Percentiles rank a stretch among this genome's conserved stretches.
Conservation (phyloP, 1,284 basidiomycete species). For the Malassezia cuniculi region DNA sequence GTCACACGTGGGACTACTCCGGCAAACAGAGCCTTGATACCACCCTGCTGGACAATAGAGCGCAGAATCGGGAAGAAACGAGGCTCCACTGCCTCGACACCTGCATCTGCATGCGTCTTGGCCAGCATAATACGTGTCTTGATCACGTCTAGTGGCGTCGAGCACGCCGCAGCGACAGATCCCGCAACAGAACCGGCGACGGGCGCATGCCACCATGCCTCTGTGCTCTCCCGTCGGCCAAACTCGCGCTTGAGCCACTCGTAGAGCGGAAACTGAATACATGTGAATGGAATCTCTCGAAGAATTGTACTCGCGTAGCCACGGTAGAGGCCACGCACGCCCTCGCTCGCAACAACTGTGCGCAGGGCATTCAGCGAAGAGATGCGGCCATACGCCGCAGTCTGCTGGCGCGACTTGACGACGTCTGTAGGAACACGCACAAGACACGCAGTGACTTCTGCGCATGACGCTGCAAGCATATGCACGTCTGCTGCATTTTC, state of each 20-base stretch:
- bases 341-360: slow-evolving; percentile 53
- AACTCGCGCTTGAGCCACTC: slow-evolving; percentile 61
- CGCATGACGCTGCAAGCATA: slow-evolving; percentile 45
- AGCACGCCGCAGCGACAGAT: slow-evolving; percentile 72
- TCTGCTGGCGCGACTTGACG: slow-evolving; percentile 73
- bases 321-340: slow-evolving; percentile 60
- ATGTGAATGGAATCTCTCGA: slow-evolving; percentile 92
- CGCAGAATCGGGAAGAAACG: slow-evolving; percentile 42
- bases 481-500: slow-evolving; percentile 36
- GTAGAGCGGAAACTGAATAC: slow-evolving; percentile 91
- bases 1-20: slow-evolving; percentile 81
- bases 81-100: slow-evolving; percentile 21
- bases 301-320: slow-evolving; percentile 68
- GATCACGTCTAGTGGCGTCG: slow-evolving; percentile 89
- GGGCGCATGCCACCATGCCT: slow-evolving; percentile 60
- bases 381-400: slow-evolving; percentile 55
- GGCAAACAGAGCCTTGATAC: slow-evolving; percentile 62
- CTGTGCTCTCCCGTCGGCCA: neutral
- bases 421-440: slow-evolving; percentile 89
- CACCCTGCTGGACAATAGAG: slow-evolving; percentile 62
- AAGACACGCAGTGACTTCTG: slow-evolving; percentile 61
- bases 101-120: slow-evolving; percentile 18
- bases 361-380: slow-evolving; percentile 49
- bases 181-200: slow-evolving; percentile 83
- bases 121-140: slow-evolving; percentile 98